Percentiles rank a stretch among this genome's conserved stretches.
phyloP scores from a whole-genome alignment of 176 grass and related monocot genomes.

The Eragrostis nindensis region DNA sequence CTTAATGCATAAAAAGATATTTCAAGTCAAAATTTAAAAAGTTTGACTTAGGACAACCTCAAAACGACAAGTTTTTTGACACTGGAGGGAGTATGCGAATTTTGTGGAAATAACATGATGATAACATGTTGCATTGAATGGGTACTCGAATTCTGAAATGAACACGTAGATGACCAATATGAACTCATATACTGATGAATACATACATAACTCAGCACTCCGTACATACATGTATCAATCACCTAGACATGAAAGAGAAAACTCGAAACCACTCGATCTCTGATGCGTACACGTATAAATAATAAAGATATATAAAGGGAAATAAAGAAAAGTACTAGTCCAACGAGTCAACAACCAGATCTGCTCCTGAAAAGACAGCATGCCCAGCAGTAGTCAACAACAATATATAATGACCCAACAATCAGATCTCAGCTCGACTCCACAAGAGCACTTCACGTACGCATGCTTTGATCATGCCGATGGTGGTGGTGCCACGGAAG shows the following conservation, averaged over 20 bases:
- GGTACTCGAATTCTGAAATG: background rate
- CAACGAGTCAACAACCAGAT: background rate
- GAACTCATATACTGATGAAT: background rate
- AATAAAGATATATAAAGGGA: background rate
- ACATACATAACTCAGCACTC: background rate
- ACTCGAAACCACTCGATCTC: background rate
- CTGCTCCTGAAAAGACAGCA: background rate
- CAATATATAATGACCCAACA: background rate
- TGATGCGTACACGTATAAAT: background rate
- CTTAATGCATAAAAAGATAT: too few relatives aligned
- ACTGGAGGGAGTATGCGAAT: too few relatives aligned
- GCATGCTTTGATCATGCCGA: conserved; percentile 4
- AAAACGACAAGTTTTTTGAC: too few relatives aligned
- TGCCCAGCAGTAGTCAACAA: background rate
- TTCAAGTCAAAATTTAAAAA: too few relatives aligned
- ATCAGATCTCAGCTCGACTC: background rate
- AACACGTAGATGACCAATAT: background rate
- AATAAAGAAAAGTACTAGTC: background rate
- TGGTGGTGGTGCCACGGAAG: conserved; percentile 33
- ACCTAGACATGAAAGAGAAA: background rate
- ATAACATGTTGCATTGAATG: too few relatives aligned
- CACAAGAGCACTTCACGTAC: background rate
- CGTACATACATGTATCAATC: background rate
- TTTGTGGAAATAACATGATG: too few relatives aligned
- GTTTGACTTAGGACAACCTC: too few relatives aligned